Evolutionary conservation across 768 basidiomycete genomes (phyloP).

Genomic region (Clitopilus passeckerianus): DNA sequence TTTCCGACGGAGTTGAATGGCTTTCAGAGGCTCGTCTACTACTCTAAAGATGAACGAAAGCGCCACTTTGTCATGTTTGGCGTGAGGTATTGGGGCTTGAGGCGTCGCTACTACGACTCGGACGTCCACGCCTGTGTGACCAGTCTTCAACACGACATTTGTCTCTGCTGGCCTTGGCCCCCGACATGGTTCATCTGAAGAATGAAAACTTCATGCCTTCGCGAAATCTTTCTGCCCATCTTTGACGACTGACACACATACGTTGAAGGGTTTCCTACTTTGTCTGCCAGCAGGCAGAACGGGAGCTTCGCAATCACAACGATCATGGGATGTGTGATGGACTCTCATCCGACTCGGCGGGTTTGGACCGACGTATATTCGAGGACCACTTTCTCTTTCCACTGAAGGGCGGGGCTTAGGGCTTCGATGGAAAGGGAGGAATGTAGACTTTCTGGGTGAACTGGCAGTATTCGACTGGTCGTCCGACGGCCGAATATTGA

Average conservation of each 20-base stretch:
- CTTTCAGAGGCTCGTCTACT: not conserved
- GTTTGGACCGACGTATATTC: not conserved
- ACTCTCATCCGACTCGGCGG: not conserved
- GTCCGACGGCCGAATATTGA: not conserved
- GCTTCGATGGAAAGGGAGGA: not conserved
- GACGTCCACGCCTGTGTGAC: not conserved
- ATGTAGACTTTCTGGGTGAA: not conserved
- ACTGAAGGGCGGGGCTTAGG: not conserved
- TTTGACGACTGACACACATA: not conserved
- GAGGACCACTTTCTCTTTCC: not conserved
- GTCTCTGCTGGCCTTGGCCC: not conserved
- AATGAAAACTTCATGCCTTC: not conserved
- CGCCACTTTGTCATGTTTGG: no score
- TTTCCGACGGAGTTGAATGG: not conserved
- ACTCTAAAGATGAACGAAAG: no score
- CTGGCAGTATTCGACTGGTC: not conserved
- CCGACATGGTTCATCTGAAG: not conserved
- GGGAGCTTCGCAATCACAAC: not conserved
- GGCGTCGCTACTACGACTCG: not conserved
- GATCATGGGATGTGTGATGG: not conserved
- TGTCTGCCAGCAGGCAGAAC: not conserved
- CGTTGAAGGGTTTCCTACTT: not conserved
- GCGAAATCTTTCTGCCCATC: not conserved
- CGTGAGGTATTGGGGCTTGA: not conserved
- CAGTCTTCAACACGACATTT: no score